These are phyloP conservation scores for Botryococcus braunii DNA, from an alignment of 163 green algal species.

Conservation along the genomic window DNA sequence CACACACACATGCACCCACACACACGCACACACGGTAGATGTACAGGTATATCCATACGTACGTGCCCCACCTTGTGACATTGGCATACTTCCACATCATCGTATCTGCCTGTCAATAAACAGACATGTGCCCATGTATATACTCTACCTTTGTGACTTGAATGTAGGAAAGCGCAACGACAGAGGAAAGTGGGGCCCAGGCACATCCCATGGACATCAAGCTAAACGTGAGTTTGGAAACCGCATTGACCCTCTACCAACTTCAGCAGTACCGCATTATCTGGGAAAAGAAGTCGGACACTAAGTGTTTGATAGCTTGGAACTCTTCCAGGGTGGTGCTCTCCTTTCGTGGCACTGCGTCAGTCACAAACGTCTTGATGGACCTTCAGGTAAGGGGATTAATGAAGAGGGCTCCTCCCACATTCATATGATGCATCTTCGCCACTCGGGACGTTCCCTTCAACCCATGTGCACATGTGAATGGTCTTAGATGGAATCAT, in stretches of 20 bases:
- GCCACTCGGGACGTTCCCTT: no score
- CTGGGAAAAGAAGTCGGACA: slow-evolving; percentile 34
- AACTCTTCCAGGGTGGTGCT: slow-evolving; percentile 26
- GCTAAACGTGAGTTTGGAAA: slow-evolving; percentile 11
- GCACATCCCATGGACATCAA: no score
- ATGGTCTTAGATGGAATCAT: no score
- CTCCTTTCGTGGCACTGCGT: slow-evolving; percentile 41
- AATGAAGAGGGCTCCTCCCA: no score
- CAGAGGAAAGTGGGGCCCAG: neutral
- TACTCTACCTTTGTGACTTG: neutral
- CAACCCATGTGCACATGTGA: no score
- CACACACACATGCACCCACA: no score
- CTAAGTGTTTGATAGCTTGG: slow-evolving; percentile 39
- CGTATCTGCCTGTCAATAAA: neutral
- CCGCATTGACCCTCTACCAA: slow-evolving; percentile 19
- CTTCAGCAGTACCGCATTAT: slow-evolving; percentile 23
- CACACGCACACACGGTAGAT: no score
- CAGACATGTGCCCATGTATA: neutral
- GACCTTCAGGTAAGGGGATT: slow-evolving; percentile 43
- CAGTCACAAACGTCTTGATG: slow-evolving; percentile 35
- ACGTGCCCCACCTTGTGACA: neutral
- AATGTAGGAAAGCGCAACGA: neutral
- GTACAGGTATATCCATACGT: neutral
- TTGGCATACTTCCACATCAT: neutral
- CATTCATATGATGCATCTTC: no score